Percentiles rank a stretch among this genome's conserved stretches.
These are phyloP conservation scores for Aspergillus flavus DNA, from an alignment of 2,329 filamentous ascomycete species.

Conservation along the genomic window DNA sequence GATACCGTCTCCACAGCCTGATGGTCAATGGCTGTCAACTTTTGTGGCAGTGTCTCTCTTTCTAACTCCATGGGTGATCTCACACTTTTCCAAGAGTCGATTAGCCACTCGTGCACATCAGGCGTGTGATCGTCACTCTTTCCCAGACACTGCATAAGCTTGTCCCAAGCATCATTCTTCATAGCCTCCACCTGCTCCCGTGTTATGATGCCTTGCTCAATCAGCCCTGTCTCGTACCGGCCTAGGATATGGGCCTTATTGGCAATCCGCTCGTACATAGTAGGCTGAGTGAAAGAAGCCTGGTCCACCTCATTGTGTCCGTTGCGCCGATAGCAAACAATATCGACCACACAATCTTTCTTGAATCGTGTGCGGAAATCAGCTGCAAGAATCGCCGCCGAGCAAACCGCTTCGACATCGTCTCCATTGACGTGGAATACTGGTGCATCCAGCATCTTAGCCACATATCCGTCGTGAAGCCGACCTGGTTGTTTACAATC, in stretches of 20 bases:
- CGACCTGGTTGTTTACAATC: constrained; percentile 99
- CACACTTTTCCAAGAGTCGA: constrained; percentile 98
- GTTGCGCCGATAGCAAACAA: constrained; percentile 98
- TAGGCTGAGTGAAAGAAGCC: constrained; percentile 97
- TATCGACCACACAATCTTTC: constrained; percentile 94
- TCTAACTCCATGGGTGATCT: constrained; percentile 97
- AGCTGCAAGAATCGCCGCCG: constrained; percentile 92
- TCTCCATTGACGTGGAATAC: constrained; percentile 99
- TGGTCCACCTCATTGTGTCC: constrained; percentile 99
- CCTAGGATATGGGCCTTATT: constrained; percentile 78
- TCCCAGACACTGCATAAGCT: constrained; percentile 95
- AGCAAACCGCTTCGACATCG: constrained; percentile 97
- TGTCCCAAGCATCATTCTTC: constrained; percentile 99
- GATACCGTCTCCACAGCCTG: constrained; percentile 75
- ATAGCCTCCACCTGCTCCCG: constrained; percentile 98
- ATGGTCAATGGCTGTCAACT: constrained; percentile 44
- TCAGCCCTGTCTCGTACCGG: constrained; percentile 86
- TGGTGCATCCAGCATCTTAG: constrained; percentile 96
- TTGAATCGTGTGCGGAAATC: constrained; percentile 99
- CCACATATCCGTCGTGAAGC: constrained; percentile 98
- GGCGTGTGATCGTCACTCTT: constrained; percentile 97
- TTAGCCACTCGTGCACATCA: constrained; percentile 96
- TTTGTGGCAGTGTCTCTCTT: constrained; percentile 84
- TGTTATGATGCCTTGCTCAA: constrained; percentile 90
- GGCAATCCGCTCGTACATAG: constrained; percentile 98